phyloP scores from a whole-genome alignment of 805 yeast species.

The Clavispora fructus region DNA sequence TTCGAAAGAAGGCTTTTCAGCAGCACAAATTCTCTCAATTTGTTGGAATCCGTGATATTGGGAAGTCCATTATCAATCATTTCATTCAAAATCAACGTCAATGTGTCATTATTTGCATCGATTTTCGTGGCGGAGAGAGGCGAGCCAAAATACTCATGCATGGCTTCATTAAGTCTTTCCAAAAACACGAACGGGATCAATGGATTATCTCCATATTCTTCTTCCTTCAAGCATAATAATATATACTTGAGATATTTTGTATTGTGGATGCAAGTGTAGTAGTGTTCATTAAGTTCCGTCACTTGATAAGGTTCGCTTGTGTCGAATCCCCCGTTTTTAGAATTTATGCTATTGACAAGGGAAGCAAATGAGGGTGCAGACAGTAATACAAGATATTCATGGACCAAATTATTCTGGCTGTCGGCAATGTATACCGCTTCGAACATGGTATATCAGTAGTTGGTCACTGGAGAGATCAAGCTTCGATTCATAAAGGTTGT shows the following conservation, averaged over 20 bases:
- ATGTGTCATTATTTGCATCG: conserved; percentile 63
- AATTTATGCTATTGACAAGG: conserved; percentile 14
- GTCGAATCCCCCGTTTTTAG: conserved; percentile 7
- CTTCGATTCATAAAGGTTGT: background rate
- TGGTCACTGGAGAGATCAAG: background rate
- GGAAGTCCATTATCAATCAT: conserved; percentile 78
- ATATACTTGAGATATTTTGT: conserved; percentile 22
- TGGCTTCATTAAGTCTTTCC: conserved; percentile 42
- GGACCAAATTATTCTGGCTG: conserved; percentile 26
- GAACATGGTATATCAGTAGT: conserved; percentile 26
- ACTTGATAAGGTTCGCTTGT: conserved; percentile 6
- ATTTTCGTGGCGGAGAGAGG: conserved; percentile 56
- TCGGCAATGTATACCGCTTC: conserved; percentile 42
- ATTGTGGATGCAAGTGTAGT: conserved; percentile 21
- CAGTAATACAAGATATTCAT: conserved; percentile 29
- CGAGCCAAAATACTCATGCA: conserved; percentile 54
- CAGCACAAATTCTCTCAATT: conserved; percentile 66
- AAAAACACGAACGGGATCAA: conserved; percentile 52
- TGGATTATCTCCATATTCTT: conserved; percentile 34
- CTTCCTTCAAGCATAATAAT: conserved; percentile 19
- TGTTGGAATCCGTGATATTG: conserved; percentile 63
- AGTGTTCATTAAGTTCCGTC: conserved; percentile 27
- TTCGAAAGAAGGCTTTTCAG: conserved; percentile 51
- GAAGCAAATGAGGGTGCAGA: conserved; percentile 30
- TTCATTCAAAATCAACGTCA: conserved; percentile 67